A percentile compares a stretch with the other conserved stretches of the same genome.
Conservation (phyloP, 257 asterid genomes). For the Nicotiana paniculata region DNA sequence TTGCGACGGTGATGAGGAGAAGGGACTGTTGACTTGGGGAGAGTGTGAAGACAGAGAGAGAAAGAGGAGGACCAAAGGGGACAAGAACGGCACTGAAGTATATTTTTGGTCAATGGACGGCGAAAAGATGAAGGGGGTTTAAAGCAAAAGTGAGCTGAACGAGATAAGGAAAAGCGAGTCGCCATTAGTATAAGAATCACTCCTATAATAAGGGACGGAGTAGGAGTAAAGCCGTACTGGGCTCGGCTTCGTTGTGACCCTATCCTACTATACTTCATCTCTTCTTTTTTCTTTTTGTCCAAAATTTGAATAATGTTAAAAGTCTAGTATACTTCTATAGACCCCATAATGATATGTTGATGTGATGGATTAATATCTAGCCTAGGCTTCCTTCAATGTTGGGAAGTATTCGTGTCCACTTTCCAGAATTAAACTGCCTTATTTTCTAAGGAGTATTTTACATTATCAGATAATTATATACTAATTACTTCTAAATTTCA, state of each 20-base stretch:
- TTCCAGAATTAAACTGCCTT: too few species aligned
- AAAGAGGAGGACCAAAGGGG: slow-evolving; percentile 71
- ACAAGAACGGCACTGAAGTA: slow-evolving; percentile 52
- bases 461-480: too few species aligned
- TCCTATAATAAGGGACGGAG: background rate
- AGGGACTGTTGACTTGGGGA: slow-evolving; percentile 15
- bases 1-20: background rate
- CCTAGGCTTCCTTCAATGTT: too few species aligned
- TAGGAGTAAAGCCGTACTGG: background rate
- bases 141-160: slow-evolving; percentile 36
- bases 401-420: too few species aligned
- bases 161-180: slow-evolving; percentile 17
- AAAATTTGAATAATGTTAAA: background rate
- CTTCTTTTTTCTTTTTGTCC: background rate
- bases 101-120: slow-evolving; percentile 19
- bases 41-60: slow-evolving; percentile 49
- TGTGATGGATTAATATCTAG: background rate
- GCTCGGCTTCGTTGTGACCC: slow-evolving; percentile 7
- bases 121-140: slow-evolving; percentile 13
- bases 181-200: slow-evolving; percentile 22
- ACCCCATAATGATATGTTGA: background rate
- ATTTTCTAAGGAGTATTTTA: too few species aligned
- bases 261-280: background rate
- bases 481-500: too few species aligned
- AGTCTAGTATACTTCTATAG: background rate